Conservation (phyloP, 2,329 filamentous ascomycete genomes). For the Coniella lustricola region DNA sequence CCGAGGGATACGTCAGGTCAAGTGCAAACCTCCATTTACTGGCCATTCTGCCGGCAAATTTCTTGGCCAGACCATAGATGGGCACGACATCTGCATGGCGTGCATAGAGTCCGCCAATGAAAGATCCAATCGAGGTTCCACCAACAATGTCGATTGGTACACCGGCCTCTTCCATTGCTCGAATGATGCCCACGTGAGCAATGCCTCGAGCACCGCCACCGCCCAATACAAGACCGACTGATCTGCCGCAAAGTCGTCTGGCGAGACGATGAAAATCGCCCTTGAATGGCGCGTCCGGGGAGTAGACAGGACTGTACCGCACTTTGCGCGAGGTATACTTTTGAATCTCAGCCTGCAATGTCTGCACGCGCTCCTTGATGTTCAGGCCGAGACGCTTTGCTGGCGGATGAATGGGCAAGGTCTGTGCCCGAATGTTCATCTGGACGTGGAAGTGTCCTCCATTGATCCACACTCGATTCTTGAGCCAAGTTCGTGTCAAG, state of each 20-base stretch:
- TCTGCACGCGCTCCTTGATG: slow-evolving; percentile 87
- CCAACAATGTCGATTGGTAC: slow-evolving; percentile 94
- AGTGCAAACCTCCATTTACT: slow-evolving; percentile 98
- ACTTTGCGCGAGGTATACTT: slow-evolving; percentile 94
- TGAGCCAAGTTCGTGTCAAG: slow-evolving; percentile 80
- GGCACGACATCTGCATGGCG: slow-evolving; percentile 94
- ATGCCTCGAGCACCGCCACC: slow-evolving; percentile 91
- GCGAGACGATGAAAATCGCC: slow-evolving; percentile 94
- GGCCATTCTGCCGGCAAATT: slow-evolving; percentile 96
- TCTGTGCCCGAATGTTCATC: slow-evolving; percentile 76
- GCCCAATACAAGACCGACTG: slow-evolving; percentile 86
- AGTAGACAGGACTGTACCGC: slow-evolving; percentile 83
- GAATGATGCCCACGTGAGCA: slow-evolving; percentile 87
- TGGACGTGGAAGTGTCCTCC: slow-evolving; percentile 96
- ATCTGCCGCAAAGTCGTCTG: slow-evolving; percentile 83
- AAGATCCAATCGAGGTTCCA: slow-evolving; percentile 91
- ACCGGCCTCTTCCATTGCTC: slow-evolving; percentile 89
- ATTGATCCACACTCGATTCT: slow-evolving; percentile 95
- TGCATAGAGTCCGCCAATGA: slow-evolving; percentile 91
- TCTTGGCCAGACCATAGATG: slow-evolving; percentile 94
- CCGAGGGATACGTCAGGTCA: slow-evolving; percentile 91
- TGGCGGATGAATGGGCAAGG: slow-evolving; percentile 68
- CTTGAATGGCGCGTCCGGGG: slow-evolving; percentile 86
- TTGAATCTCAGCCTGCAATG: slow-evolving; percentile 92
- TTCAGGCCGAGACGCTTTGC: slow-evolving; percentile 75